phyloP scores from a whole-genome alignment of 345 rosid species.

The Eucalyptus melliodora region DNA sequence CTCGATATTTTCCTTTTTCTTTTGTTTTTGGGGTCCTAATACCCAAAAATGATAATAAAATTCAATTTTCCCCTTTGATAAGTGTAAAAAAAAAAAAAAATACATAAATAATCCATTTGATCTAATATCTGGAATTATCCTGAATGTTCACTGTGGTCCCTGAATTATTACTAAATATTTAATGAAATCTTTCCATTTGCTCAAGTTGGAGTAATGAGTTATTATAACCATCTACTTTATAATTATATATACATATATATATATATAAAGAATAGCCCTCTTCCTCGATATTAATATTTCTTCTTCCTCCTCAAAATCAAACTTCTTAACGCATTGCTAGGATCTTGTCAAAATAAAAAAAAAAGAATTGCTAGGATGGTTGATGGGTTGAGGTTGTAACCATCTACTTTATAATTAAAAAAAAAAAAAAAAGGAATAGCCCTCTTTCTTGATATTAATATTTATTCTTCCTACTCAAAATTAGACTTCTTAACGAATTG shows the following conservation, averaged over 20 bases:
- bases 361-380: no score
- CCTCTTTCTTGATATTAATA: background rate
- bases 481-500: background rate
- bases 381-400: no score
- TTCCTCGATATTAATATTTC: no score
- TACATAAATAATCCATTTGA: background rate
- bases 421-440: background rate
- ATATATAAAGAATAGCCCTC: no score
- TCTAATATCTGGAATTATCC: no score
- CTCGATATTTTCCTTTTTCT: background rate
- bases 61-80: background rate
- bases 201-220: background rate
- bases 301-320: no score
- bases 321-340: no score
- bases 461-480: background rate
- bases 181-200: accelerated
- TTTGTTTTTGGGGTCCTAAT: background rate
- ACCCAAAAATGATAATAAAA: background rate
- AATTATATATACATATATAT: no score
- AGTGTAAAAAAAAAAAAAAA: background rate
- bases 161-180: background rate
- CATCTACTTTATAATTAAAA: accelerated
- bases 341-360: no score
- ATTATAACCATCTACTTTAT: background rate
- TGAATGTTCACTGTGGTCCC: no score